Evolutionary conservation across 495 filamentous ascomycete genomes (phyloP), one percentile per base, ranked within the genome.

Genomic region (Aspergillus bridgeri): DNA sequence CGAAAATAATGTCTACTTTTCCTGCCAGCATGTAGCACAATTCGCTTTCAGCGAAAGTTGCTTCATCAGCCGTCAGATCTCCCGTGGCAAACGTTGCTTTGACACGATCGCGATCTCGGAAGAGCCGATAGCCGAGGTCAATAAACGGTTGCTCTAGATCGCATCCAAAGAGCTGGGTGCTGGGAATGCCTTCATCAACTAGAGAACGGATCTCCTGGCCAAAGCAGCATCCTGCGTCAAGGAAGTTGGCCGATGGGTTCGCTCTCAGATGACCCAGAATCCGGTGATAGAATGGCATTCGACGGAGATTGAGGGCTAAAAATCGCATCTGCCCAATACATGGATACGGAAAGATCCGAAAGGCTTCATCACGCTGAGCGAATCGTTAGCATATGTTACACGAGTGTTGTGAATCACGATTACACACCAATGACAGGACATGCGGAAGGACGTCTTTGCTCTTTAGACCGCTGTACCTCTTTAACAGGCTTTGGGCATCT

Each of bases 261-360:
- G 51, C 24, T n/a, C 66, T 66, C 5, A 79, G 69, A 19, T 64
- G 65, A 13, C 59, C 61, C 1, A 78, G 55, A 3, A 70, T 61
- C n/a, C 60, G 44, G 6, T 61, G 60, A 54, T 76, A 73, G 50
- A 59, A 58, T 1, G 66, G 68, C 42, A 59, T 63, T 11, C 56
- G 60, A 60, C 52, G 54, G 29, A 77, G 65, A 9, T 69, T 69
- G 25, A 80, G 66, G n/a, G 69, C 70, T 0, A 79, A 69, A 54
- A 81, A 83, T 19, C 70, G 68, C 68, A 79, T 77, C 38, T 74
- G 76, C 2, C 80, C 76, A 48, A 80, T 75, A 67, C 75, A 81
- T 23, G 77, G 64, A 53, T 77, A 77, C 2, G 66, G 70, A 29
- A 67, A 74, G 9, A 77, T 60, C 2, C 60, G 61, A 70, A 78